Conservation (phyloP, 768 basidiomycete genomes). For the Xerocomellus intermedius region DNA sequence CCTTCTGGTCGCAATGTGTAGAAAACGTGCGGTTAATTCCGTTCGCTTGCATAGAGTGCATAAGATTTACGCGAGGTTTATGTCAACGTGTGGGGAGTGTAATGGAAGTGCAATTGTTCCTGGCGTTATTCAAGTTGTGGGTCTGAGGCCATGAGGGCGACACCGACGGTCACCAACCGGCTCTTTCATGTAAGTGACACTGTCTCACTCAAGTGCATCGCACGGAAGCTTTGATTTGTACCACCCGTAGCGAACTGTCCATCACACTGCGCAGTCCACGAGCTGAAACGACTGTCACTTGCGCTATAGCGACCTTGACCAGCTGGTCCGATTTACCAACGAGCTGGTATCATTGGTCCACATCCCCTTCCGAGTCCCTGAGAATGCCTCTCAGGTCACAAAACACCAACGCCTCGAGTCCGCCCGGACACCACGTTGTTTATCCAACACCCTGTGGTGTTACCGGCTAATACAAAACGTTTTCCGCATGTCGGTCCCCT, state of each 20-base stretch:
- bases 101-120: slow-evolving; percentile 17
- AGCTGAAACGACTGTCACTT: neutral
- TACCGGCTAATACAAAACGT: neutral
- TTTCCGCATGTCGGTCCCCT: neutral
- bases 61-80: slow-evolving; percentile 6
- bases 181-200: neutral
- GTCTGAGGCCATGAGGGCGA: neutral
- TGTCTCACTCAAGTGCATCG: neutral
- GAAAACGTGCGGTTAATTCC: slow-evolving; percentile 13
- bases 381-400: neutral
- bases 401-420: neutral
- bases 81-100: slow-evolving; percentile 13
- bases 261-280: neutral
- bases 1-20: slow-evolving; percentile 11
- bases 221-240: neutral
- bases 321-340: neutral
- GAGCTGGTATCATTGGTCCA: neutral
- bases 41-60: slow-evolving; percentile 13
- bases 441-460: neutral
- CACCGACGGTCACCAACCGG: neutral
- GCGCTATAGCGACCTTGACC: neutral
- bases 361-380: slow-evolving; percentile 1
- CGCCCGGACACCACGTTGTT: slow-evolving; percentile 14
- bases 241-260: neutral
- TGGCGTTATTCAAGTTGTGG: slow-evolving; percentile 7